Evolutionary conservation across 371 early-diverging fungal genomes (phyloP).

Genomic region (Mortierella sp.): DNA sequence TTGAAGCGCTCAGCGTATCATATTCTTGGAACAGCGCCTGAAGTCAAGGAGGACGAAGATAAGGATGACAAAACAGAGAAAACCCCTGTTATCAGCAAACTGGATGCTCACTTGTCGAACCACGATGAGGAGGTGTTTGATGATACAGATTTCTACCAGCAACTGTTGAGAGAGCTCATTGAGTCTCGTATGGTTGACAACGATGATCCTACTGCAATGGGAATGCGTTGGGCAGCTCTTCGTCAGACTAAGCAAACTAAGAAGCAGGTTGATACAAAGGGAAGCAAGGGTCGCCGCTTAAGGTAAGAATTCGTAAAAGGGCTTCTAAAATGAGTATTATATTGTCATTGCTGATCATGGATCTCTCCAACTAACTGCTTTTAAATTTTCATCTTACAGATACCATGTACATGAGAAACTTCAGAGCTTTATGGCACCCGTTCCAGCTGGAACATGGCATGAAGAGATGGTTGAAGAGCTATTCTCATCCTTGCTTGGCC

Average conservation of each 20-base stretch:
- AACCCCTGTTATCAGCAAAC: conserved; percentile 39
- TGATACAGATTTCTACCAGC: conserved; percentile 95
- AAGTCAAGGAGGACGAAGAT: conserved; percentile 38
- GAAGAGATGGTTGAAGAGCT: conserved; percentile 92
- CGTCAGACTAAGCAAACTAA: conserved; percentile 79
- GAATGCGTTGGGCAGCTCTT: conserved; percentile 87
- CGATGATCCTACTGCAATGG: conserved; percentile 83
- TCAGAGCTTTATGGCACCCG: conserved; percentile 95
- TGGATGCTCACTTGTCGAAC: conserved; percentile 77
- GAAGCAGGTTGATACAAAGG: conserved; percentile 88
- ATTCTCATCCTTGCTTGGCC: conserved; percentile 87
- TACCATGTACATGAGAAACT: conserved; percentile 96
- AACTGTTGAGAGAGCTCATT: conserved; percentile 91
- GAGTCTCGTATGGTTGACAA: conserved; percentile 92
- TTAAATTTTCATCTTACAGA: conserved; percentile 40
- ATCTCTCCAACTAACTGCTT: no score
- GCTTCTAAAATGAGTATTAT: no score
- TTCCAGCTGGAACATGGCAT: conserved; percentile 90
- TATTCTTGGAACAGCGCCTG: conserved; percentile 62
- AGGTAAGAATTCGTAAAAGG: conserved; percentile 57
- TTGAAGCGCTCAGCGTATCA: conserved; percentile 80
- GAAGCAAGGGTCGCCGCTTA: conserved; percentile 93
- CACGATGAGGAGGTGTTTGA: conserved; percentile 93
- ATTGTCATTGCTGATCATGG: background rate
- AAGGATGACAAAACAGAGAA: conserved; percentile 40